Conservation (phyloP, 345 rosid species). For the Trapa bicornis region DNA sequence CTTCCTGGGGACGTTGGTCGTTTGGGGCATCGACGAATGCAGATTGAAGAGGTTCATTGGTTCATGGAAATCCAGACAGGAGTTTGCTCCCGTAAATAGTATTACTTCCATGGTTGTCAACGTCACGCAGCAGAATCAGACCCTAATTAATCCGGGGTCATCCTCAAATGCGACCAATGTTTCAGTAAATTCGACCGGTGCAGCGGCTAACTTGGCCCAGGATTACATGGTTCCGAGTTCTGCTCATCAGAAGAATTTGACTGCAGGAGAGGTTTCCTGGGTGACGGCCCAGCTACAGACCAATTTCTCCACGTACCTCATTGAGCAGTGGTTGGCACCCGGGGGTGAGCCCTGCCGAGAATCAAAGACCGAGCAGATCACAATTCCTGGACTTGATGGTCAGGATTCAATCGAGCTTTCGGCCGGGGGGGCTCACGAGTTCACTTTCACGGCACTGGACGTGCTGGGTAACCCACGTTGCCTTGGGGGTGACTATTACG, state of each 20-base stretch:
- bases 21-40: slow-evolving; percentile 69
- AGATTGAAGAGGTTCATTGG: slow-evolving; percentile 35
- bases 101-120: background rate
- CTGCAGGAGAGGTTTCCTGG: too few relatives aligned
- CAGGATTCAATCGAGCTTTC: too few relatives aligned
- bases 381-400: too few relatives aligned
- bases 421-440: too few relatives aligned
- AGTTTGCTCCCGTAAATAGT: background rate
- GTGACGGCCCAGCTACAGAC: too few relatives aligned
- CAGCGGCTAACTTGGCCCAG: background rate
- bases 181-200: background rate
- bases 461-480: too few relatives aligned
- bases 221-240: background rate
- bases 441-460: too few relatives aligned
- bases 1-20: slow-evolving; percentile 40
- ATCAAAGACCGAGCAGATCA: too few relatives aligned
- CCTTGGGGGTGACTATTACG: too few relatives aligned
- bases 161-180: background rate
- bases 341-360: too few relatives aligned
- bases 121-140: slow-evolving; percentile 3
- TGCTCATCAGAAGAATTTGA: background rate
- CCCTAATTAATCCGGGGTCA: background rate
- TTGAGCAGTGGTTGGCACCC: too few relatives aligned
- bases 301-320: too few relatives aligned
- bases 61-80: slow-evolving; percentile 44